Percentiles rank a stretch among this genome's conserved stretches.
These are phyloP conservation scores for Boletus subluridellus DNA, from an alignment of 1,284 basidiomycete species.

Conservation along the genomic window DNA sequence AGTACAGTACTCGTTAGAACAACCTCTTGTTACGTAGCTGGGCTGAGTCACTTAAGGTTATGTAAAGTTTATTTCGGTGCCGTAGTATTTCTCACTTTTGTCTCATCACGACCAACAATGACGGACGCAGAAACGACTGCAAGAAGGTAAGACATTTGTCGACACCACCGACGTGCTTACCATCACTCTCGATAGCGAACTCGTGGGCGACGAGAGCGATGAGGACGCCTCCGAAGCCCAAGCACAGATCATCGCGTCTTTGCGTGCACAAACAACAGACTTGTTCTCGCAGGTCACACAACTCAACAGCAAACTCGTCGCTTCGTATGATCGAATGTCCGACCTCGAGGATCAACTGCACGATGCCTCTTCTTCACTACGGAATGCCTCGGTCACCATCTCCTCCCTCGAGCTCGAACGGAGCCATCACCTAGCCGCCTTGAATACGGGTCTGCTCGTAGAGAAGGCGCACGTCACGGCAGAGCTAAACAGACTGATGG, in stretches of 20 bases:
- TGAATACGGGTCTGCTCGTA: slow-evolving; percentile 87
- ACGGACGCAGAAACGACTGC: slow-evolving; percentile 2
- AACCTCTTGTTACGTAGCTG: background rate
- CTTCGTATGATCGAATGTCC: slow-evolving; percentile 87
- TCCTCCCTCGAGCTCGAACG: slow-evolving; percentile 73
- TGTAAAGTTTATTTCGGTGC: slow-evolving; percentile 16
- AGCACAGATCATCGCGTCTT: slow-evolving; percentile 69
- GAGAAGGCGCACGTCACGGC: slow-evolving; percentile 88
- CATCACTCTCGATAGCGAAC: background rate
- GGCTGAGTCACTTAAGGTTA: slow-evolving; percentile 5
- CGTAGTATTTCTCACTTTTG: background rate
- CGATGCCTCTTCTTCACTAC: slow-evolving; percentile 55
- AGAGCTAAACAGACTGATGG: slow-evolving; percentile 93
- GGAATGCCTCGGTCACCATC: slow-evolving; percentile 58
- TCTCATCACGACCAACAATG: slow-evolving; percentile 13
- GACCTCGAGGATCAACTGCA: slow-evolving; percentile 92
- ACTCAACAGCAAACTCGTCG: slow-evolving; percentile 90
- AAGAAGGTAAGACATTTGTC: slow-evolving; percentile 17
- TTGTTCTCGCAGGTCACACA: slow-evolving; percentile 86
- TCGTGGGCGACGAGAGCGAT: slow-evolving; percentile 20
- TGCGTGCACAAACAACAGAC: slow-evolving; percentile 80
- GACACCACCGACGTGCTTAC: slow-evolving; percentile 7
- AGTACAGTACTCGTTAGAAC: background rate
- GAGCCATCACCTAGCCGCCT: slow-evolving; percentile 71
- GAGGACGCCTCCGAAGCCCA: slow-evolving; percentile 56